Evolutionary conservation across 257 asterid genomes (phyloP), one percentile per base, ranked within the genome.

Genomic region (Lycium ferocissimum): DNA sequence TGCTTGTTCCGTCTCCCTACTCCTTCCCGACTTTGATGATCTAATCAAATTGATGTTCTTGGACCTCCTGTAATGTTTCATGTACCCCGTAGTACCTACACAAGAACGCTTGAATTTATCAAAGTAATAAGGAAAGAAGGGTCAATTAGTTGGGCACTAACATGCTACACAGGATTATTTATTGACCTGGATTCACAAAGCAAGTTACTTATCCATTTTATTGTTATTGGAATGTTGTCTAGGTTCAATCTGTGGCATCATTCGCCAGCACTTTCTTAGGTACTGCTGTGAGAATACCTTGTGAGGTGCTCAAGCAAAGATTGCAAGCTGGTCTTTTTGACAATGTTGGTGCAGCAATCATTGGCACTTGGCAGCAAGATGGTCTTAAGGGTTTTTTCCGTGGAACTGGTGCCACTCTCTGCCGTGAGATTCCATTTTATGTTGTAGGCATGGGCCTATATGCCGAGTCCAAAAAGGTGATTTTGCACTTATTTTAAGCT

Each of bases 381-480:
- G 99, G 99, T 65, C 90, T 92, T 20, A 88, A 86, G 85, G 99
- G 98, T 1, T 96, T 96, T 84, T 96, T 96, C 88, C 99, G 99
- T 85, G 99, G 99, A 89, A 96, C 98, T 43, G 98, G 98, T 83
- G 98, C 97, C 18, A 96, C 99, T 76, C 97, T 96, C 70, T 94
- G 89, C 84, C 95, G 99, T 17, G 99, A 96, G 89, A 92, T 96
- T 81, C 99, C 99, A 8, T 96, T 96, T 87, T 96, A 96, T 79
- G 99, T 96, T 81, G 95, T 94, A 4, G 99, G 99, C 91, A 94
- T 94, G 99, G 96, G 97, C 82, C 94, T 96, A 73, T 96, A 96
- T 92, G 99, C 95, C 26, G 98, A 96, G 89, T 96, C 99, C 83
- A 96, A 96, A 90, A 96, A 96, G 96, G 99, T 96, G 2, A 17